Evolutionary conservation across 495 filamentous ascomycete species (phyloP).

Genomic region (Penicillium malachiteum): DNA sequence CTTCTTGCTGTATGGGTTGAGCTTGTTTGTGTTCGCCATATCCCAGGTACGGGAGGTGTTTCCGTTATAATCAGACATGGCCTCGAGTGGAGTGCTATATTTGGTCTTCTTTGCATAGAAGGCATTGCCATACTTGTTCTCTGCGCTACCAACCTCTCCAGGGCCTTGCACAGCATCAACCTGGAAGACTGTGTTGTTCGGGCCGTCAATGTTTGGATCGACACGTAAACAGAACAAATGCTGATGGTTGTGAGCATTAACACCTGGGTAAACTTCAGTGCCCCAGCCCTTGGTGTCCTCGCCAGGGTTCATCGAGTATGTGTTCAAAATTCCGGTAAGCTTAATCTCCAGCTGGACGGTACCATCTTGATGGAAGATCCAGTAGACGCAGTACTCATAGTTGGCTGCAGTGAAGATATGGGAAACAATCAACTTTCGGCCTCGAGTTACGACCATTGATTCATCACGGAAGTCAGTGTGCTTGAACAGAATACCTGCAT

Average conservation of each 20-base stretch:
- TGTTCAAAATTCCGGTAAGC: slow-evolving; percentile 50
- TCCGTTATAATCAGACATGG: slow-evolving; percentile 80
- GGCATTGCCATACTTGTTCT: slow-evolving; percentile 93
- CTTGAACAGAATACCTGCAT: slow-evolving; percentile 74
- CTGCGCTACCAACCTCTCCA: slow-evolving; percentile 70
- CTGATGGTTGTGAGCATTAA: slow-evolving; percentile 83
- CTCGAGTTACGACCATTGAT: slow-evolving; percentile 63
- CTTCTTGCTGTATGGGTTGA: slow-evolving; percentile 84
- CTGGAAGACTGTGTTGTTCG: slow-evolving; percentile 47
- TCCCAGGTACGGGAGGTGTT: slow-evolving; percentile 84
- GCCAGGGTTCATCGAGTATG: slow-evolving; percentile 78
- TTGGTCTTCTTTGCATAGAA: slow-evolving; percentile 90
- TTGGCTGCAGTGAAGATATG: slow-evolving; percentile 63
- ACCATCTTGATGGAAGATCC: slow-evolving; percentile 51
- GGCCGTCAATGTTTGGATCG: slow-evolving; percentile 87
- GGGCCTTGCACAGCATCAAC: slow-evolving; percentile 28
- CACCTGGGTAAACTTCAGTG: slow-evolving; percentile 88
- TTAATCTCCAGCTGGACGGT: slow-evolving; percentile 50
- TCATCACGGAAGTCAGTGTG: slow-evolving; percentile 79
- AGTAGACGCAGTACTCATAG: slow-evolving; percentile 62
- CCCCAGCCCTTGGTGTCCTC: slow-evolving; percentile 90
- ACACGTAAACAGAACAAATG: slow-evolving; percentile 92
- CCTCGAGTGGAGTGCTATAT: slow-evolving; percentile 68
- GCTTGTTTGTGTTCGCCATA: slow-evolving; percentile 78
- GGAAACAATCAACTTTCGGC: slow-evolving; percentile 69